Conservation (phyloP, 2,329 filamentous ascomycete genomes). For the Talaromyces sp. region DNA sequence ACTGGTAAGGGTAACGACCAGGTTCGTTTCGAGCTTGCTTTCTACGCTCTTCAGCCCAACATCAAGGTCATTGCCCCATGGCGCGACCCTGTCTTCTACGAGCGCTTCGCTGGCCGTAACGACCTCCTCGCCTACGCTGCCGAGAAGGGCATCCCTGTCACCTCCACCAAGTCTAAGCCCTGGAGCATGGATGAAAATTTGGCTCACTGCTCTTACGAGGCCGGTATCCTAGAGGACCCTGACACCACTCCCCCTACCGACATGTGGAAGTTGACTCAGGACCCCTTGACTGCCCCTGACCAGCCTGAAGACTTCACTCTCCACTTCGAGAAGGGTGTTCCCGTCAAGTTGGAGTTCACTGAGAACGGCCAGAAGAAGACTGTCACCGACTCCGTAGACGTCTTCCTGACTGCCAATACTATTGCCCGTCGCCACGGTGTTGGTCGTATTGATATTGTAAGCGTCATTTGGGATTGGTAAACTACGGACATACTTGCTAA, state of each 20-base stretch:
- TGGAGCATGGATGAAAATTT: slow-evolving; percentile 57
- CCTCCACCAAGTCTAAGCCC: slow-evolving; percentile 53
- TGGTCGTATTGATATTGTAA: slow-evolving; percentile 75
- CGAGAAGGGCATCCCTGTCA: slow-evolving; percentile 51
- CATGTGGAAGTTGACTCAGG: slow-evolving; percentile 73
- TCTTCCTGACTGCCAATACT: slow-evolving; percentile 72
- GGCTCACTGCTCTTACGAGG: slow-evolving; percentile 74
- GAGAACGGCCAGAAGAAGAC: slow-evolving; percentile 55
- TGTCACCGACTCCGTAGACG: slow-evolving; percentile 68
- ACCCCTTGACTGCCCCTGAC: slow-evolving; percentile 71
- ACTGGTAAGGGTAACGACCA: slow-evolving; percentile 55
- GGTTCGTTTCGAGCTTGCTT: slow-evolving; percentile 54
- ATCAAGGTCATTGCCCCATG: slow-evolving; percentile 55
- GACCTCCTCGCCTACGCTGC: slow-evolving; percentile 54
- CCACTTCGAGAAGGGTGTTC: slow-evolving; percentile 74
- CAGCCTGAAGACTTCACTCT: slow-evolving; percentile 71
- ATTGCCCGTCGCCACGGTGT: slow-evolving; percentile 74
- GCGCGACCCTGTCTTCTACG: slow-evolving; percentile 53
- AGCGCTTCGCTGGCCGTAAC: slow-evolving; percentile 52
- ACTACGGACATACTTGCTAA: slow-evolving; percentile 1
- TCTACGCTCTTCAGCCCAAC: slow-evolving; percentile 51
- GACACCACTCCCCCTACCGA: slow-evolving; percentile 68
- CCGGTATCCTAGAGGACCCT: slow-evolving; percentile 62
- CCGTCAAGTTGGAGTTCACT: slow-evolving; percentile 65
- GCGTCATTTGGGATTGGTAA: not conserved